Evolutionary conservation across 2,329 filamentous ascomycete species (phyloP), one percentile per base, ranked within the genome.

Genomic region (Thielaviopsis ethacetica): DNA sequence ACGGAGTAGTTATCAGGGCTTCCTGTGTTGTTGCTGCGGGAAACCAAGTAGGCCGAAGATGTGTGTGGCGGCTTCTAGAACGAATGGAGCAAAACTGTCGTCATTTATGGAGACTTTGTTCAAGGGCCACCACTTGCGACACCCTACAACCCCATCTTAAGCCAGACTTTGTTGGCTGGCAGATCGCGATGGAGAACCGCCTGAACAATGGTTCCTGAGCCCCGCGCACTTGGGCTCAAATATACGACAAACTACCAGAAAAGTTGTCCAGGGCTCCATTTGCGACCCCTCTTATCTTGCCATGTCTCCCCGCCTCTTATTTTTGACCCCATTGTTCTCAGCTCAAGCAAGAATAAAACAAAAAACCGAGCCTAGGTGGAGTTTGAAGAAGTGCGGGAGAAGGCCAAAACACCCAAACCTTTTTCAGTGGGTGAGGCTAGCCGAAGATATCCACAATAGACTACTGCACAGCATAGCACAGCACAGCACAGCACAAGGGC

Each of bases 1-100:
- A 26, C 24, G n/a, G n/a, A 26, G 24, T 26, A 26, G 24, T 26
- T 9, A 9, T 10, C 10, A 10, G 10, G 30, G 10, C 30, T 9
- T 34, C 5, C 7, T 34, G 10, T 9, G 30, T 34, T 9, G 7
- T 34, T 34, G 6, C 7, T 34, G 30, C 10, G 30, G 30, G 30
- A 34, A 34, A 34, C 2, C 10, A n/a, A 2, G 4, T 3, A 17
- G 38, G 13, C 38, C 38, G 13, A 44, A n/a, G 38, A 44, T n/a
- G 38, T 44, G 13, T 44, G 38, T 44, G 38, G 38, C 38, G 38
- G 54, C 54, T 56, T 56, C 54, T 56, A 49, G 54, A 56, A 56
- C 13, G 47, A 56, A 56, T 50, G 54, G 41, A 34, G 10, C 15
- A 13, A 24, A n/a, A 30, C 30, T 56, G 54, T 56, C 24, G 12